Base-by-base conservation (phyloP, 257 asterid species). In the Apocynum venetum region DNA sequence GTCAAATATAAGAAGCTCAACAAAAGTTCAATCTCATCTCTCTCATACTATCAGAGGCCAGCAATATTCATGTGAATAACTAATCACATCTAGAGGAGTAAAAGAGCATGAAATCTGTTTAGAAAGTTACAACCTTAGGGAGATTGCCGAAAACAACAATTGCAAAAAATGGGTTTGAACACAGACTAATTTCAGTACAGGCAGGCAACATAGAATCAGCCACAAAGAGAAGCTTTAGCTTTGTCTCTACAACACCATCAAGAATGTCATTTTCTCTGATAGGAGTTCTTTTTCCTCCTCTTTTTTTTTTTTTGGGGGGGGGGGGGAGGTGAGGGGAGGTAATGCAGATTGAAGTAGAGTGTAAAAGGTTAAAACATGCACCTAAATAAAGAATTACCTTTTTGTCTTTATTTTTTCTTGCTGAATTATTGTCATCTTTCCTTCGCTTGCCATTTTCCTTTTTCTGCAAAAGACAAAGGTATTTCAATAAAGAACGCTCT, bases 361-460 rank as follows among this genome's bases (percentile, higher is more conserved):
- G 19, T 1, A 35, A 20, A 52, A 55, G 44, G 53, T 73, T 36
- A 76, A 9, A 76, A 46, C 81, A 82, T 72, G 73, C 75, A 79
- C 44, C 12, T 5, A n/a, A 51, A 64, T 47, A 20, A 17, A 35
- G 20, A n/a, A 36, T n/a, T 86, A 91, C 98, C 98, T 94, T 92
- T 85, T 89, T 94, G 79, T 91, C 96, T 85, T 85, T 94, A 76
- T 73, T 89, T 85, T 89, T 94, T 86, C 91, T 85, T 57, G 94
- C 82, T 17, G 86, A 83, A 82, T 71, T 80, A 71, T 86, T 89
- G 69, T 92, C 98, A 15, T 94, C 97, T 85, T 94, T 94, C 89
- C 96, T 89, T 85, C 96, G 89, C 91, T 91, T 94, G 74, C 97
- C 94, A 72, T 78, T 91, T 85, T 92, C 98, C 88, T 91, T 94